These are phyloP conservation scores for Pyrus communis DNA, from an alignment of 306 rosid genomes.

Conservation along the genomic window DNA sequence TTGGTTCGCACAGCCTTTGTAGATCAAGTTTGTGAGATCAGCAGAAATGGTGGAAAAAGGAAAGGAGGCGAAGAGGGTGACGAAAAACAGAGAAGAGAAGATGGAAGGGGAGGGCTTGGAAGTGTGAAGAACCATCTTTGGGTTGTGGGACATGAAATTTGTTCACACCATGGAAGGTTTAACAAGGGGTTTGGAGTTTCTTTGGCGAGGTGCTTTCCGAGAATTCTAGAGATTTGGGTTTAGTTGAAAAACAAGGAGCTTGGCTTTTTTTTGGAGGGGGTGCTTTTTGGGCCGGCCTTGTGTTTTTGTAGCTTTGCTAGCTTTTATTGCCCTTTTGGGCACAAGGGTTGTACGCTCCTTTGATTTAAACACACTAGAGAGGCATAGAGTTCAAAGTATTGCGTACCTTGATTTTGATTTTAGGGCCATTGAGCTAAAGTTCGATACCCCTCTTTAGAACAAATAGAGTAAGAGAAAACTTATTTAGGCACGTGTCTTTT, in stretches of 20 bases:
- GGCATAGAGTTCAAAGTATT: background rate
- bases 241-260: background rate
- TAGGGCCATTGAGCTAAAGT: too few species aligned
- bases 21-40: slow-evolving; percentile 48
- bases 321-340: background rate
- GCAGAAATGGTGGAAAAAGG: slow-evolving; percentile 7
- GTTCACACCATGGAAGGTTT: background rate
- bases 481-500: background rate
- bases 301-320: background rate
- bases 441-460: too few species aligned
- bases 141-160: background rate
- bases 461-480: background rate
- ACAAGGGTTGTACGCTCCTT: background rate
- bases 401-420: background rate
- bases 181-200: background rate
- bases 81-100: slow-evolving; percentile 10
- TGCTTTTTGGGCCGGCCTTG: background rate
- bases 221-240: background rate
- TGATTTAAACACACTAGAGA: background rate
- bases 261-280: background rate
- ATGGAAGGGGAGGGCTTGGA: slow-evolving; percentile 1
- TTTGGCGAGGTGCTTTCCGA: background rate
- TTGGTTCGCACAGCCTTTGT: slow-evolving; percentile 70
- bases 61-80: background rate
- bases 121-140: slow-evolving; percentile 37